phyloP scores from a whole-genome alignment of 208 protist species.

The Trypanosoma vivax region DNA sequence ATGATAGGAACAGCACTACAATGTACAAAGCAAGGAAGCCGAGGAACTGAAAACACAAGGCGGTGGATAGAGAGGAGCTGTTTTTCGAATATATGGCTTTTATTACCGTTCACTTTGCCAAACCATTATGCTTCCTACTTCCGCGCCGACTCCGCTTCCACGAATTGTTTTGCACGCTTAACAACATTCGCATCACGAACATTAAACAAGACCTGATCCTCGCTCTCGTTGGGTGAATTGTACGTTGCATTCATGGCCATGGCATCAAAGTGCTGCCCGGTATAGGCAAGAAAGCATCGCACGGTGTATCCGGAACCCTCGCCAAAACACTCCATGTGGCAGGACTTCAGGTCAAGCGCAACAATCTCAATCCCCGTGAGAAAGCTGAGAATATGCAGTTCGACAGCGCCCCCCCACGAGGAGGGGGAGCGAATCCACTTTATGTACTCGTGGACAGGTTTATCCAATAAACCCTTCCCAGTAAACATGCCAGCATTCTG shows the following conservation, averaged over 20 bases:
- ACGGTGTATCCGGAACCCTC: constrained; percentile 71
- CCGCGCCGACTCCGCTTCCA: constrained; percentile 70
- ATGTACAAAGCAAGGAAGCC: too few relatives aligned
- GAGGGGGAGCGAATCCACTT: constrained; percentile 57
- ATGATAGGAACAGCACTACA: too few relatives aligned
- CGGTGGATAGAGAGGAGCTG: too few relatives aligned
- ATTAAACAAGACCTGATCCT: constrained; percentile 89
- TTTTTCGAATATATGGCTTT: too few relatives aligned
- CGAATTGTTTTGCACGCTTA: constrained; percentile 65
- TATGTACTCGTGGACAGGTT: constrained; percentile 52
- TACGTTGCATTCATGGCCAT: constrained; percentile 81
- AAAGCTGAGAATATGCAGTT: constrained; percentile 83
- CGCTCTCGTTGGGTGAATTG: constrained; percentile 49
- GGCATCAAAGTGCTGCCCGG: constrained; percentile 92
- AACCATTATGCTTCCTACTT: too few relatives aligned
- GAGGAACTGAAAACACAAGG: too few relatives aligned
- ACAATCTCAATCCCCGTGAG: constrained; percentile 88
- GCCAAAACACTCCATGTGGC: constrained; percentile 73
- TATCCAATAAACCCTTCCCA: constrained; percentile 58
- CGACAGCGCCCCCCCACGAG: constrained; percentile 91
- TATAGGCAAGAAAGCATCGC: constrained; percentile 88
- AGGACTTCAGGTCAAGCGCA: constrained; percentile 79
- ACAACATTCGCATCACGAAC: constrained; percentile 66
- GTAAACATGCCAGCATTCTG: constrained; percentile 75
- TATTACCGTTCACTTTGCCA: too few relatives aligned